Percentiles rank a stretch among this genome's conserved stretches.
Conservation (phyloP, 2,329 filamentous ascomycete genomes). For the Sphaerulina vaccinii region DNA sequence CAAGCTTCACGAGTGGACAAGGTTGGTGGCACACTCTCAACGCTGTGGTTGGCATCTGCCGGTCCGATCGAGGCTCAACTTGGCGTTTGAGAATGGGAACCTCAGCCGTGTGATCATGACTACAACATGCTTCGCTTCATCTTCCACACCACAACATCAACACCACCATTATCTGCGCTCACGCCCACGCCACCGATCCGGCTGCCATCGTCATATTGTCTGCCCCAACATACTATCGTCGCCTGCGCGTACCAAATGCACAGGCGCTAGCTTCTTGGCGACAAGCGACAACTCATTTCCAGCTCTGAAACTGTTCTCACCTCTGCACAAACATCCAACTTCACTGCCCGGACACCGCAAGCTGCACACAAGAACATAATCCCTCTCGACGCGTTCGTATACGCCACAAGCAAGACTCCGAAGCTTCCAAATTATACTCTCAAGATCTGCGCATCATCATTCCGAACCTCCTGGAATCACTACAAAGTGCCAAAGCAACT, state of each 20-base stretch:
- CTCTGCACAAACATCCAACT: not conserved
- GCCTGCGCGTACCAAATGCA: constrained; percentile 11
- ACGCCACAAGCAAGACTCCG: not conserved
- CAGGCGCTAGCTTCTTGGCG: constrained; percentile 9
- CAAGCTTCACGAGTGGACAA: constrained; percentile 15
- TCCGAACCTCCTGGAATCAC: not conserved
- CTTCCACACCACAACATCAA: not conserved
- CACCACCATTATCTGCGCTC: not conserved
- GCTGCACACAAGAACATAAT: not conserved
- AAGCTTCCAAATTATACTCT: not conserved
- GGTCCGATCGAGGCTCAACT: constrained; percentile 10
- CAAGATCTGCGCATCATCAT: not conserved
- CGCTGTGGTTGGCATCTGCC: constrained; percentile 11
- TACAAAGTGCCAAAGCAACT: not conserved
- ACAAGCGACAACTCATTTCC: not conserved
- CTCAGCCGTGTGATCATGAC: constrained; percentile 4
- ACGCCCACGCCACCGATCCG: not conserved
- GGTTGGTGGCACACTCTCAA: constrained; percentile 19
- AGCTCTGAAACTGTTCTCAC: not conserved
- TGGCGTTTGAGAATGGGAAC: constrained; percentile 13
- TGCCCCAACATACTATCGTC: not conserved
- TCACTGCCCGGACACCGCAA: not conserved
- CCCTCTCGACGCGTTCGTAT: not conserved
- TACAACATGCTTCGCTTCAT: not conserved
- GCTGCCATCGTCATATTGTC: not conserved